Base-by-base conservation (phyloP, 2,329 filamentous ascomycete species). In the Zymoseptoria ardabiliae region DNA sequence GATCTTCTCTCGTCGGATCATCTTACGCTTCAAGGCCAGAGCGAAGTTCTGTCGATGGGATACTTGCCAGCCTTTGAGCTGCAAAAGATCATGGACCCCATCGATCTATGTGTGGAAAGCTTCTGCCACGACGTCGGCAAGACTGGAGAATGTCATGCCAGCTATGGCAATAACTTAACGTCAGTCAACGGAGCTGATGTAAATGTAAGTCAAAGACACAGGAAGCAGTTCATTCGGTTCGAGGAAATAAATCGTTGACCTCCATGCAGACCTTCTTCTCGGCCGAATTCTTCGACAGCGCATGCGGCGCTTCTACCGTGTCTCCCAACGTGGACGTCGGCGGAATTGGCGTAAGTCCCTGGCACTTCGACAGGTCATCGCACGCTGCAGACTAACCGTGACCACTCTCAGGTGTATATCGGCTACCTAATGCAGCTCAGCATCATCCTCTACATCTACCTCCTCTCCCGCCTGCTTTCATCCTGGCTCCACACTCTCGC, bases 351-450 rank as follows among this genome's bases (percentile, higher is more conserved):
- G 60, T 61, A 45, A 45, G 35, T 17, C 35, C 35, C 13, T 17
- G 13, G 5, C 17, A n/a, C 17, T 6, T n/a, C 13, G 4, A n/a
- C 35, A 45, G 4, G 35, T 45, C 35, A n/a, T 17, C n/a, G 35
- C 35, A 45, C 35, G 17, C 13, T 7, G 6, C 17, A 17, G 35
- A 45, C 13, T 17, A 45, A 45, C 35, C 35, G 17, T n/a, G 4
- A 45, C 11, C 35, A 9, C 35, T 45, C n/a, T 13, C 35, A 45
- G 35, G 17, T 45, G 7, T 63, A 59, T 21, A 56, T 61, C 4
- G 54, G 59, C 21, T 63, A 63, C 45, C 51, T 63, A 21, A 63
- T 59, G 51, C 61, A 63, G 20, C 53, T 63, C 35, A 49, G 49
- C 21, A 61, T 63, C 28, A 22, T 63, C 10, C 21, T 61, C 45